Evolutionary conservation across 768 basidiomycete genomes (phyloP), one percentile per base, ranked within the genome.

Genomic region (Leucosporidium scottii): DNA sequence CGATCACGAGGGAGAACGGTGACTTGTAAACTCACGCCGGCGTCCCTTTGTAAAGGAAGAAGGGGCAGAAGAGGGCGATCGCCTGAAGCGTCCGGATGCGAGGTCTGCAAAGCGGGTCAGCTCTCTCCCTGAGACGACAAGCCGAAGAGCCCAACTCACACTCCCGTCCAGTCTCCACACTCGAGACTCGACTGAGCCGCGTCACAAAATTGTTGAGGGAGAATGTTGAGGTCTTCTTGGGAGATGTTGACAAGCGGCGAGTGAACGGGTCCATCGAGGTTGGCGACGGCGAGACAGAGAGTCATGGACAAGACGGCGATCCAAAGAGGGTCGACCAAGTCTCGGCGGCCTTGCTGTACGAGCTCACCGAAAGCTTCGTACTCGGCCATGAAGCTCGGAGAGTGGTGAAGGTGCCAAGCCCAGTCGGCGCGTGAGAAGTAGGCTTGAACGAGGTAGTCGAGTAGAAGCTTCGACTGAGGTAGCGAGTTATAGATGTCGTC

Each of bases 291-390:
- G 31, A 67, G 49, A 28, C 47, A 62, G 17, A 67, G 28, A 4
- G 61, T 58, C 51, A 71, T 64, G 49, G 36, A 56, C 18, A 71
- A 34, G 30, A 60, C 51, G 6, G 70, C 70, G 39, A 71, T 36
- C 66, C 66, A 71, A 31, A 64, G 57, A 4, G 70, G 70, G 60
- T 71, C 70, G 25, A 71, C 62, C 47, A 57, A 51, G 48, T 49
- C 59, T 10, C 34, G 39, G 1, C 62, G 58, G 20, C 59, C 59
- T 31, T 71, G 53, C 13, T 25, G 21, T 1, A 67, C 31, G 21
- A 67, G 55, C 18, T 27, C 18, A n/a, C 39, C 57, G 60, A 67
- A 68, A 4, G 49, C 62, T 13, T 39, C 62, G 27, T 64, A 69
- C 34, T 69, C 67, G n/a, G 48, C 30, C 49, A 36, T 23, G 39